Conservation (phyloP, 805 yeast species). For the Yamadazyma laniorum region DNA sequence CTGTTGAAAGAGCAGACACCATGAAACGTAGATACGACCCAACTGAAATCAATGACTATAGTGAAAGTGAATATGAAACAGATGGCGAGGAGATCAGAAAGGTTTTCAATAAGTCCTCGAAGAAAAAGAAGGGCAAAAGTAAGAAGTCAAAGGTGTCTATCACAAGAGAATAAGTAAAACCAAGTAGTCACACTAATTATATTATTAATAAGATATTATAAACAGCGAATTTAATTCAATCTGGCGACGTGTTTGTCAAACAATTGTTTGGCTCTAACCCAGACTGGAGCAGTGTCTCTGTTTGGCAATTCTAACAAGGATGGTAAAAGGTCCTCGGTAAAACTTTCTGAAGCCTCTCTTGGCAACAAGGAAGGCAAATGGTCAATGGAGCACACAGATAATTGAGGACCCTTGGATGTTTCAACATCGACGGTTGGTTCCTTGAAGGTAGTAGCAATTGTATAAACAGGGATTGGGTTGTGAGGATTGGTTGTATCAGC, state of each 20-base stretch:
- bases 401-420: constrained; percentile 75
- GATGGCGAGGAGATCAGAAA: constrained; percentile 66
- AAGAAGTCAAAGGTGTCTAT: constrained; percentile 43
- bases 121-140: constrained; percentile 38
- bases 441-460: constrained; percentile 83
- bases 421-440: constrained; percentile 88
- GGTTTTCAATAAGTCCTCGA: constrained; percentile 51
- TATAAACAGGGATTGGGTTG: constrained; percentile 95
- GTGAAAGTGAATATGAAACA: constrained; percentile 74
- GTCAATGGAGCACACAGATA: constrained; percentile 92
- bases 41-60: constrained; percentile 26
- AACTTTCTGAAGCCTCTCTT: constrained; percentile 94
- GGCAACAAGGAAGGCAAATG: constrained; percentile 95
- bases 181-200: not conserved
- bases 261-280: constrained; percentile 84
- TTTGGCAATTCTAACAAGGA: constrained; percentile 81
- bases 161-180: constrained; percentile 47
- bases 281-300: constrained; percentile 80
- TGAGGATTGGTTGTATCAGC: constrained; percentile 99
- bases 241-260: constrained; percentile 84
- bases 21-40: constrained; percentile 58
- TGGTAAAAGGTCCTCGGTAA: constrained; percentile 84
- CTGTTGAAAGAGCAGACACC: constrained; percentile 67
- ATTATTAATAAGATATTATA: constrained; percentile 1
- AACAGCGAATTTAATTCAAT: constrained; percentile 33